Conservation (phyloP, 495 filamentous ascomycete species). For the Penicillium bialowiezense region DNA sequence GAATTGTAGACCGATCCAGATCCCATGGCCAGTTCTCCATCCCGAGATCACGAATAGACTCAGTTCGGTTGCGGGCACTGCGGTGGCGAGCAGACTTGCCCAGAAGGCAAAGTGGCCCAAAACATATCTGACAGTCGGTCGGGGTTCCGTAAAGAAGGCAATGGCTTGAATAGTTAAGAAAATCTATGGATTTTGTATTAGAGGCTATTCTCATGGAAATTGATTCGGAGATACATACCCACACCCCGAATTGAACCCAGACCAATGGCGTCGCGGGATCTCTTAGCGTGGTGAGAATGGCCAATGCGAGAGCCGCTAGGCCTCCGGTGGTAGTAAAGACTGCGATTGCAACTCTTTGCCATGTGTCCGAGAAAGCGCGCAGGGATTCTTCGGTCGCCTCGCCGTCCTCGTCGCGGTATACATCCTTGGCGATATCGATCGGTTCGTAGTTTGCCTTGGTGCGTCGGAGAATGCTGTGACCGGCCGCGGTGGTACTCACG, state of each 20-base stretch:
- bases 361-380: constrained; percentile 28
- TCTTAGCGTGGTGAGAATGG: constrained; percentile 20
- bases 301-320: constrained; percentile 16
- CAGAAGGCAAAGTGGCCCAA: constrained; percentile 31
- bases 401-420: constrained; percentile 32
- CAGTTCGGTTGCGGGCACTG: constrained; percentile 17
- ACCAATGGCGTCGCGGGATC: constrained; percentile 14
- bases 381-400: constrained; percentile 30
- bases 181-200: constrained; percentile 13
- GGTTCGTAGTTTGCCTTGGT: constrained; percentile 22
- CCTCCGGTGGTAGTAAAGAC: constrained; percentile 19
- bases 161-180: constrained; percentile 31
- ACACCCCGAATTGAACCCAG: constrained; percentile 36
- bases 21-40: neutral
- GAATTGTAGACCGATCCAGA: constrained; percentile 18
- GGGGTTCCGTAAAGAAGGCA: constrained; percentile 34
- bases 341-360: constrained; percentile 22
- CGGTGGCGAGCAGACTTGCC: constrained; percentile 23
- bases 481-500: constrained; percentile 23
- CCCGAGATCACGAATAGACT: constrained; percentile 14
- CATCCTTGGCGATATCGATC: constrained; percentile 13
- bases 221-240: constrained; percentile 27
- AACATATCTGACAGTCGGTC: constrained; percentile 25
- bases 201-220: neutral
- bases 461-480: constrained; percentile 19